A percentile compares a stretch with the other conserved stretches of the same genome.
Evolutionary conservation across 768 basidiomycete species (phyloP).

Genomic region (Boletus sensibilis): DNA sequence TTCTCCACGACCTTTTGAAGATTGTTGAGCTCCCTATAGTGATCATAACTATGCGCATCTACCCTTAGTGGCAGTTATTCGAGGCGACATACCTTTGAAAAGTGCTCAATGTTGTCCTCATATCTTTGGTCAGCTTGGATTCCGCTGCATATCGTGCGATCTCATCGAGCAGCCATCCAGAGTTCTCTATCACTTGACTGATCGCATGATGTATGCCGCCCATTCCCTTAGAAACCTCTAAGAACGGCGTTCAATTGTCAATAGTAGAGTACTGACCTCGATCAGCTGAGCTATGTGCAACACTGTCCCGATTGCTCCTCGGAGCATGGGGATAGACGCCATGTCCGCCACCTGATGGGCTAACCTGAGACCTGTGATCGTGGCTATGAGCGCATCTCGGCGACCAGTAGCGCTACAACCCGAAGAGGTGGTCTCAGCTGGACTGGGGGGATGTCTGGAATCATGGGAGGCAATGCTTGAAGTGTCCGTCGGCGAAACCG

Average conservation of each 20-base stretch:
- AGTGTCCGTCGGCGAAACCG: background rate
- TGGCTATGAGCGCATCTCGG: background rate
- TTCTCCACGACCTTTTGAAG: constrained; percentile 8
- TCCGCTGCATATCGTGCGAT: background rate
- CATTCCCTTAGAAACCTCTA: constrained; percentile 4
- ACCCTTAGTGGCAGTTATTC: no score
- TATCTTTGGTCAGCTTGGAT: background rate
- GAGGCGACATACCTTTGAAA: constrained; percentile 6
- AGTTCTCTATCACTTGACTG: constrained; percentile 10
- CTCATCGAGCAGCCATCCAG: constrained; percentile 15
- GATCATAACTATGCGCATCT: background rate
- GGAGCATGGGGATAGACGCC: background rate
- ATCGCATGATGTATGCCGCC: constrained; percentile 16
- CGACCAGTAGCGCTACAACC: constrained; percentile 1
- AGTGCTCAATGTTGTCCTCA: background rate
- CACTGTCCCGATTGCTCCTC: constrained; percentile 7
- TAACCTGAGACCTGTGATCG: constrained; percentile 8
- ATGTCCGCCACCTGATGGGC: constrained; percentile 10
- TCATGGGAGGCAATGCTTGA: background rate
- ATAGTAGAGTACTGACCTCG: constrained; percentile 1
- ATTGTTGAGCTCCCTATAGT: constrained; percentile 5
- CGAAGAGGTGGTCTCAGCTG: background rate
- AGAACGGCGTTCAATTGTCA: background rate
- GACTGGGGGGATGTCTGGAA: background rate
- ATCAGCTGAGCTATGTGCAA: constrained; percentile 8